Base-by-base conservation (phyloP, 2,329 filamentous ascomycete species). In the Colletotrichum sp. region DNA sequence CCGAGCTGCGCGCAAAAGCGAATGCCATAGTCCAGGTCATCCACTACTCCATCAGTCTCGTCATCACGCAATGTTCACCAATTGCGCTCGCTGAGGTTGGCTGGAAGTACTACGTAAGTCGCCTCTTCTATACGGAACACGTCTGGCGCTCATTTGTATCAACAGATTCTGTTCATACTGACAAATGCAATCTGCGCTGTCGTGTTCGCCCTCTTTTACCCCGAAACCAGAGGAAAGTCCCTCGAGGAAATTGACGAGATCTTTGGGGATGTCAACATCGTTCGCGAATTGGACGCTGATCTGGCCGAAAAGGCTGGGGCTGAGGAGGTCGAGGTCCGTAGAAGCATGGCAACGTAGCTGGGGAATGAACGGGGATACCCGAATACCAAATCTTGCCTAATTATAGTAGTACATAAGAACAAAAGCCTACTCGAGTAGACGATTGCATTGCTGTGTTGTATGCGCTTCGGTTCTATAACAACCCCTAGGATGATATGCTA, bases 1-100 rank as follows among this genome's bases (percentile, higher is more conserved):
- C 84, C 0, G 84, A 86, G 38, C 78, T 85, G 0, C 81, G 84
- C 43, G 84, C 84, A 36, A 86, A 86, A n/a, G 84, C 84, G 2
- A 86, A 86, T 21, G 84, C 84, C 18, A 78, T 86, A 1, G 82
- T 86, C 0, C 84, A 86, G 26, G 84, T 86, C 0, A 83, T 86
- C 5, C 84, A 86, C 58, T 86, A 86, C 69, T 85, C 84, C 0
- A 83, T 86, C 43, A 85, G 83, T 66, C 69, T 86, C 48, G 77
- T 86, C 38, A 86, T 86, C 43, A 86, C 84, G 0, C 84, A 86
- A 56, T 86, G 84, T 26, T 86, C 84, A 1, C 84, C 84, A 0
- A 86, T 86, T 18, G 84, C 84, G 0, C 69, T 86, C 4, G 83
- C 82, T 1, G 80, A 80, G 0, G 83, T 85, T 1, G 84, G 84